phyloP scores from a whole-genome alignment of 2,329 filamentous ascomycete genomes.

The Cladosporium sphaerospermum region DNA sequence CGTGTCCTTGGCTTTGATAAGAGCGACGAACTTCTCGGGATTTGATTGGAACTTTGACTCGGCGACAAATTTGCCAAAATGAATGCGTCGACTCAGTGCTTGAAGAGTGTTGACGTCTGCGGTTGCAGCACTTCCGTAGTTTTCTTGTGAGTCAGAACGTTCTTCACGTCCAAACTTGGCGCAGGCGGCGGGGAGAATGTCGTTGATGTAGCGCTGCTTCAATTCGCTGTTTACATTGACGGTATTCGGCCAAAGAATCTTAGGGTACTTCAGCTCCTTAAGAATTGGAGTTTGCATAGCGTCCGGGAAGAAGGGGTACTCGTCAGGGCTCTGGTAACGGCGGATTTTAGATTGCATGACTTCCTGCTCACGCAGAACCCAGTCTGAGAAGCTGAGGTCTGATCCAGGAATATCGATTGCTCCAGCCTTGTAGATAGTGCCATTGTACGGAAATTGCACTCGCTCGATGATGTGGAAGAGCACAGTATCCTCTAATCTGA shows the following conservation, averaged over 20 bases:
- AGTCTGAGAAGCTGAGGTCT: conserved; percentile 81
- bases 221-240: conserved; percentile 88
- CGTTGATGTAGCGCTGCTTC: conserved; percentile 74
- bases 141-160: conserved; percentile 72
- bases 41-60: conserved; percentile 90
- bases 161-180: conserved; percentile 70
- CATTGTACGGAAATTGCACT: conserved; percentile 92
- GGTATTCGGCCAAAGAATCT: conserved; percentile 77
- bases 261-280: conserved; percentile 80
- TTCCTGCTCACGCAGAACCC: conserved; percentile 86
- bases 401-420: conserved; percentile 71
- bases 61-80: conserved; percentile 98
- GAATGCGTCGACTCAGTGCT: conserved; percentile 81
- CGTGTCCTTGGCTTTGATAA: conserved; percentile 77
- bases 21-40: conserved; percentile 66
- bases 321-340: conserved; percentile 91
- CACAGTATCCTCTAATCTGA: conserved; percentile 94
- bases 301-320: conserved; percentile 92
- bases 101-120: conserved; percentile 88
- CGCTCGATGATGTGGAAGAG: conserved; percentile 95
- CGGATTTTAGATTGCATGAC: conserved; percentile 86
- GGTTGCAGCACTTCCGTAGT: conserved; percentile 88
- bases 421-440: conserved; percentile 75
- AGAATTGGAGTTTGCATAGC: conserved; percentile 74
- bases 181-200: conserved; percentile 79